These are phyloP conservation scores for Cystobasidium pallidum DNA, from an alignment of 1,284 basidiomycete species.

Conservation along the genomic window DNA sequence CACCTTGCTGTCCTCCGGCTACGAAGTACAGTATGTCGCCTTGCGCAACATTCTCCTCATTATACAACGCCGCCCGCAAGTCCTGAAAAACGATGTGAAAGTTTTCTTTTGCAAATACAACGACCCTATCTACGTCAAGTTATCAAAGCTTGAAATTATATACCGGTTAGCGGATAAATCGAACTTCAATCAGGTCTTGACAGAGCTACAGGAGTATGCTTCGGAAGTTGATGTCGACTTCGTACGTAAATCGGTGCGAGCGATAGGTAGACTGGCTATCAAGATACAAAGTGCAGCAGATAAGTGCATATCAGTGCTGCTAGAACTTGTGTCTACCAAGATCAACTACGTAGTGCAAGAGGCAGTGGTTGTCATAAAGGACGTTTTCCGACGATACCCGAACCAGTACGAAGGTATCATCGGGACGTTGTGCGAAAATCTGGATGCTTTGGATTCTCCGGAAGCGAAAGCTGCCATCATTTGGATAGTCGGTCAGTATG, in stretches of 20 bases:
- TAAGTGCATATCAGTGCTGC: conserved; percentile 82
- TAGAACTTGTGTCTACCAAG: conserved; percentile 87
- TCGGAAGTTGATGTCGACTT: conserved; percentile 98
- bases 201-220: conserved; percentile 95
- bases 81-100: conserved; percentile 94
- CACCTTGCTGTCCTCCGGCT: conserved; percentile 89
- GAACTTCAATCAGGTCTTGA: conserved; percentile 87
- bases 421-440: conserved; percentile 84
- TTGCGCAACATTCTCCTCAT: conserved; percentile 95
- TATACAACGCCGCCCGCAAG: conserved; percentile 87
- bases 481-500: conserved; percentile 98
- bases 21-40: conserved; percentile 98
- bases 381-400: conserved; percentile 96
- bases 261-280: conserved; percentile 94
- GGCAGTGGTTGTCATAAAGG: conserved; percentile 94
- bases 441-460: conserved; percentile 90
- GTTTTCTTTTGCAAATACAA: conserved; percentile 99
- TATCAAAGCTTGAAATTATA: conserved; percentile 98
- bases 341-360: conserved; percentile 98
- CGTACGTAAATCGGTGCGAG: conserved; percentile 93
- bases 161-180: conserved; percentile 88
- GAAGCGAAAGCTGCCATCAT: conserved; percentile 96
- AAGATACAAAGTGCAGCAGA: conserved; percentile 91
- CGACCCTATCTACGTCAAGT: conserved; percentile 97
- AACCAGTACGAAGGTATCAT: conserved; percentile 96